Evolutionary conservation across 192 early-diverging fungal genomes (phyloP), one percentile per base, ranked within the genome.

Genomic region (Podila epigama): DNA sequence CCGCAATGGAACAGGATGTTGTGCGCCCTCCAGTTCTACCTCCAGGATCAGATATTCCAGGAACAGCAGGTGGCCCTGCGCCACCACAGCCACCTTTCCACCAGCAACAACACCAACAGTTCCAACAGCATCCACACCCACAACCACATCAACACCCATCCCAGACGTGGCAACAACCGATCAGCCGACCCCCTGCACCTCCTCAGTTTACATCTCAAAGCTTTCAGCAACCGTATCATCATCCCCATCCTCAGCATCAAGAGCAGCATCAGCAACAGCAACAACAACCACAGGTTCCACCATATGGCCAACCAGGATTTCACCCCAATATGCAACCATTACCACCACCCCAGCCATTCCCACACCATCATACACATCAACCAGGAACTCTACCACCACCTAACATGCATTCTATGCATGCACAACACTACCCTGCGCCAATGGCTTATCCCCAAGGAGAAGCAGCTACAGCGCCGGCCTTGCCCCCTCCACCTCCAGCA

Each of bases 1-100:
- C 72, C 44, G 28, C 63, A 20, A 79, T 84, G 50, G 69, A 81
- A 31, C 60, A 51, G 39, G 58, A 60, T 59, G 69, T 83, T 10
- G 58, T 51, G 31, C 51, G 73, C 18, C 73, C 73, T 0, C 73
- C 73, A 9, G 27, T 68, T 7, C 32, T 72, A 1, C 70, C 56
- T 0, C 52, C 50, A 5, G 33, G 58, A n/a, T n/a, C 55, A 8
- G 10, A 27, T 33, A 15, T 58, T 2, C 51, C 51, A 40, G 18
- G 36, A 5, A 25, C 58, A 66, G 29, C 22, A 32, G 7, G 51
- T 18, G 28, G 57, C 8, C 32, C 40, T n/a, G 35, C 20, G 33
- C 31, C 60, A 20, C 4, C 29, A 18, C 62, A 35, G 25, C 66
- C 66, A 18, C 39, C 42, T 22, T 68, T 68, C 33, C 53, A 58